Evolutionary conservation across 2,329 filamentous ascomycete species (phyloP), one percentile per base, ranked within the genome.

Genomic region (Metarhizium brunneum): DNA sequence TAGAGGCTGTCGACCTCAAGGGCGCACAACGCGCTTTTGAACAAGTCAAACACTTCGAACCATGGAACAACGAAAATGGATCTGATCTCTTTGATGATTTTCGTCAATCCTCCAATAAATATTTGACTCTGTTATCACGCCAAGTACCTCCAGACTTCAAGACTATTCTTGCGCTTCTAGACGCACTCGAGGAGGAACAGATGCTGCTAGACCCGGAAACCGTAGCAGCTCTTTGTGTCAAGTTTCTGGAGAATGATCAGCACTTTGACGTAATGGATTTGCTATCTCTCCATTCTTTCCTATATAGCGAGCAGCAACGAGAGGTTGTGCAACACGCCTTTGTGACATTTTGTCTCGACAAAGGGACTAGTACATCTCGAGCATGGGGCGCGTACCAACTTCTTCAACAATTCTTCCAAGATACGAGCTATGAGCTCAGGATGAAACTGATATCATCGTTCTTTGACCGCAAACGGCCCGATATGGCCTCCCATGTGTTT

Each of bases 401-500:
- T n/a, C 70, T 86, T 35, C 76, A 80, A 8, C 81, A 85, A 56
- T 81, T 82, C 66, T 86, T 86, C 68, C 78, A 81, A 6, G 84
- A 87, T 64, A 86, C 86, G 1, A 76, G 82, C n/a, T 76, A 83
- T 6, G 74, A 78, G 2, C 76, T 81, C 52, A 86, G 92, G 10
- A 83, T 85, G 14, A 71, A 77, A 30, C 76, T 96, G 48, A 95
- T 99, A 88, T 79, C 85, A 25, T 77, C 81, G 25, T 96, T 97
- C 71, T 95, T 95, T 66, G 73, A 78, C 7, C 85, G 90, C 43
- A 79, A 82, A 32, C 84, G 91, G 11, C 79, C 89, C 13, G 92
- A 97, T 64, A 91, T 96, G 80, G 92, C 89, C 2, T 84, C 84
- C 50, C 80, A 91, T 59, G 84, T 95, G 38, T 96, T 99, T 70